Base-by-base conservation (phyloP, 2,329 filamentous ascomycete genomes). In the Gremmenia infestans region DNA sequence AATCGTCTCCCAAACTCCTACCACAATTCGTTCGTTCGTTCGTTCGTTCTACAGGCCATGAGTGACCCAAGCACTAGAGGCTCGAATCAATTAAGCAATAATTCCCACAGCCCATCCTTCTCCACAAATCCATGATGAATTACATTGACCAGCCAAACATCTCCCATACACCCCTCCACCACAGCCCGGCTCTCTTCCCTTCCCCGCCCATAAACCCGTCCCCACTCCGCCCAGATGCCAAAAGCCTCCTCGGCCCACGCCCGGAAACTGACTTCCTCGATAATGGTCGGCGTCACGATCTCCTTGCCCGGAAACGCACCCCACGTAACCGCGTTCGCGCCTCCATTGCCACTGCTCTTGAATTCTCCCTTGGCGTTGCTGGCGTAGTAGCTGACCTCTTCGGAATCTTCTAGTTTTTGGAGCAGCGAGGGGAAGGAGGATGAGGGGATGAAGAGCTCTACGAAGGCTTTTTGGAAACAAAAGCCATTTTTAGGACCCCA, bases 401-500 rank as follows among this genome's bases (percentile, higher is more conserved):
- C 83, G 49, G 83, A 78, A 15, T 82, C 74, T 53, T 83, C 82
- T 1, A 97, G 81, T 56, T 83, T 81, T 4, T 79, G 77, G 60
- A 82, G 81, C 35, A 99, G 78, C 1, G 71, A 70, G 15, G 75
- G 72, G 86, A 91, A 97, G 70, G 93, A 89, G 0, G 80, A 72
- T 0, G 78, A 74, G 0, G 92, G 86, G 56, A 96, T 76, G 78
- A 99, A 99, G 74, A 97, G 91, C 72, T 99, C 94, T 51, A 99
- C 91, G 72, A 99, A 99, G 0, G 93, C 88, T 74, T 97, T 99
- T 69, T 99, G 94, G 77, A 97, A 99, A 48, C 97, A 91, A 71
- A 96, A 97, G 17, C 94, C 94, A 66, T 92, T 86, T 50, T 81
- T 82, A 0, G 94, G 94, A 1, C 94, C 94, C 94, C 94, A 99